Conservation (phyloP, 2,329 filamentous ascomycete genomes). For the Penicillium sclerotiorum region DNA sequence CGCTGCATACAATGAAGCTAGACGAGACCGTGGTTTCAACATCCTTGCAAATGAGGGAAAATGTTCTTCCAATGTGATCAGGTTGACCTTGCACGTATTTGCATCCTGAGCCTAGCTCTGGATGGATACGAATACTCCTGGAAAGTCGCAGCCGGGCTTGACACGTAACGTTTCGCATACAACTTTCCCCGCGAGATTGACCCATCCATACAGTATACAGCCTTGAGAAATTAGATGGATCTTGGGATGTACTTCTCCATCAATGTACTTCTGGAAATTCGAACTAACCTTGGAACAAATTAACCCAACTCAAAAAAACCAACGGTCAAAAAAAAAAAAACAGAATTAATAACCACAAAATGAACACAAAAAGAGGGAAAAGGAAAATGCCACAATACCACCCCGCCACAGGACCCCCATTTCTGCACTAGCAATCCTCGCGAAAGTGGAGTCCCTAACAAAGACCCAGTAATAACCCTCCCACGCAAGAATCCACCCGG, state of each 20-base stretch:
- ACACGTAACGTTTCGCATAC: conserved; percentile 6
- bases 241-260: neutral
- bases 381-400: conserved; percentile 5
- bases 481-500: neutral
- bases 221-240: neutral
- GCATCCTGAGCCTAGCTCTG: neutral
- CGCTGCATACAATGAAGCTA: neutral
- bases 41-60: neutral
- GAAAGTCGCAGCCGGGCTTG: conserved; percentile 1
- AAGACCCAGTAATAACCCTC: neutral
- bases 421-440: conserved; percentile 20
- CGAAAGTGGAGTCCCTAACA: neutral
- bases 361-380: neutral
- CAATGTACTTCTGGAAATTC: neutral
- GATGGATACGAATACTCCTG: conserved; percentile 1
- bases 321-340: too few relatives aligned
- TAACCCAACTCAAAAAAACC: too few relatives aligned
- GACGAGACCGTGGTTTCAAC: conserved; percentile 2
- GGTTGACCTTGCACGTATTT: too few relatives aligned
- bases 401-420: conserved; percentile 15
- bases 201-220: too few relatives aligned
- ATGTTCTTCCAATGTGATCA: too few relatives aligned
- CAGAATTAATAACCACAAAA: too few relatives aligned
- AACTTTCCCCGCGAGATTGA: conserved; percentile 1
- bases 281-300: too few relatives aligned